Evolutionary conservation across 192 early-diverging fungal species (phyloP).

Genomic region (Entomortierella chlamydospora): DNA sequence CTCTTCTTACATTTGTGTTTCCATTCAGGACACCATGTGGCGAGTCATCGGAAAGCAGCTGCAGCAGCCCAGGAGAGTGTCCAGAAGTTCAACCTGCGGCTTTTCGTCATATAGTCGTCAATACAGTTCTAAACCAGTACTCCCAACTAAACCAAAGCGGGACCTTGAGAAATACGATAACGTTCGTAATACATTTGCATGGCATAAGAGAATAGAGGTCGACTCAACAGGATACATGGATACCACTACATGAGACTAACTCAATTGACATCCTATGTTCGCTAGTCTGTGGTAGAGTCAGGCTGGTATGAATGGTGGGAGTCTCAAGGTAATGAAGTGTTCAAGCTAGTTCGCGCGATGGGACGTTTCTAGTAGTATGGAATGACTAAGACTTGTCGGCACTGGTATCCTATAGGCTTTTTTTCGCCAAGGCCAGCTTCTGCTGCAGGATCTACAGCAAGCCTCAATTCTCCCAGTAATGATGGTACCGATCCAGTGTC

Average conservation of each 20-base stretch:
- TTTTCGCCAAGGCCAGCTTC: constrained; percentile 41
- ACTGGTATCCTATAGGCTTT: constrained; percentile 8
- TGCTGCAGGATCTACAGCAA: constrained; percentile 37
- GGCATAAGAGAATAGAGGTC: not conserved
- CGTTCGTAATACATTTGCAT: constrained; percentile 8
- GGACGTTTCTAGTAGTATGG: not conserved
- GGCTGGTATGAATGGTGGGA: constrained; percentile 99
- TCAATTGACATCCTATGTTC: not conserved
- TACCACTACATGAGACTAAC: not conserved
- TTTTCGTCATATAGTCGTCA: constrained; percentile 2
- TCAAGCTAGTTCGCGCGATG: not conserved
- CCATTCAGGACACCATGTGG: constrained; percentile 27
- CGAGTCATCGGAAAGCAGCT: constrained; percentile 32
- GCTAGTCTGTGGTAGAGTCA: constrained; percentile 74
- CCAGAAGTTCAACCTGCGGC: not conserved
- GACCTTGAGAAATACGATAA: constrained; percentile 46
- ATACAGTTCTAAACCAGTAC: not conserved
- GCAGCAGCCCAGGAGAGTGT: not conserved
- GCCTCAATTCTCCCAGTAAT: constrained; percentile 54
- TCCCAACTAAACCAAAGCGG: constrained; percentile 27
- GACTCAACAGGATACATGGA: not conserved
- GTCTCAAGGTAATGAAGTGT: constrained; percentile 64
- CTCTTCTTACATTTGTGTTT: constrained; percentile 7
- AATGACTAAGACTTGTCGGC: not conserved
- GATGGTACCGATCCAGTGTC: constrained; percentile 38